Base-by-base conservation (phyloP, 306 rosid species). In the Dicorynia guianensis region DNA sequence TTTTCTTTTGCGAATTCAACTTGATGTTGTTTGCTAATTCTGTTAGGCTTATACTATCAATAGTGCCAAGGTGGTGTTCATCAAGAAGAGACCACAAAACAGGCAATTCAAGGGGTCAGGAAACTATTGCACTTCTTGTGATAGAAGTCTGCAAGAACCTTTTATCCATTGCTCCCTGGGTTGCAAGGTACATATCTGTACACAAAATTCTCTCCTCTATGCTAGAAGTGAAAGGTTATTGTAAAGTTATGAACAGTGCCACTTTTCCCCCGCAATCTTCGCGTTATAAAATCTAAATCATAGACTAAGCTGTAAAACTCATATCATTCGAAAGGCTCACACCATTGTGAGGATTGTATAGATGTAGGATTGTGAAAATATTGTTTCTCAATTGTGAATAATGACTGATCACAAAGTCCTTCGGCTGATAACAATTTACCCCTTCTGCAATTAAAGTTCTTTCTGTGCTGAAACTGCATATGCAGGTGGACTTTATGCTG, bases 91-190 rank as follows among this genome's bases (percentile, higher is more conserved):
- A 67, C 96, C 96, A 65, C 99, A 92, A 63, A 96, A 90, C 77
- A 84, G 99, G 79, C 99, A 96, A 89, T 96, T 92, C 85, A 96
- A 96, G 83, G 98, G 97, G 8, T 84, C 99, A 0, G 98, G 98
- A 65, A 96, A 96, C 81, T 89, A 92, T 66, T 96, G 99, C 78
- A 92, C 96, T 55, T 90, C 99, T 13, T 96, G 99, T 78, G 97
- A 92, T 81, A 85, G 99, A 88, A 82, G 89, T 61, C 99, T 96
- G 63, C 99, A 96, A 85, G 99, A 92, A 69, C 98, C 99, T 67
- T 96, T 85, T 63, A 82, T 87, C 60, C 99, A 96, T 85, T 96
- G 99, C 77, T 96, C 99, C 39, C 93, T 96, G 2, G 91, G 89
- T 17, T 96, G 99, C 89, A 96, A 96, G 99, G 99, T 96, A 81